These are phyloP conservation scores for Apiospora hydei DNA, from an alignment of 2,329 filamentous ascomycete species.

Conservation along the genomic window DNA sequence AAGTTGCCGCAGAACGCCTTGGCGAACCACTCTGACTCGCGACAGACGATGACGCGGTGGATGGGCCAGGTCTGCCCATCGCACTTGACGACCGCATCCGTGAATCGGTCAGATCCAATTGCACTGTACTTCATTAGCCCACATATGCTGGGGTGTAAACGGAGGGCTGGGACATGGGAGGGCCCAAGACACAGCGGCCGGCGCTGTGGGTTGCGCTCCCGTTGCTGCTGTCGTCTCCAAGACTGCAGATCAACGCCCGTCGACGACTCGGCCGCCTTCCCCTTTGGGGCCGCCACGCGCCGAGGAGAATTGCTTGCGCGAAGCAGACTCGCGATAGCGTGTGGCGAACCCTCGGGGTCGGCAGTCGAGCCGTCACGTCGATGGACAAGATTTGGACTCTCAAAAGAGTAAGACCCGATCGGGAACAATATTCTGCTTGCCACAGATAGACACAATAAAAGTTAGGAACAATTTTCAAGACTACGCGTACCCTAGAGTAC, in stretches of 20 bases:
- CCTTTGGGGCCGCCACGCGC: not conserved
- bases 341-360: not conserved
- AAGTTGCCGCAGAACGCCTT: conserved; percentile 6
- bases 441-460: not conserved
- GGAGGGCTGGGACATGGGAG: not conserved
- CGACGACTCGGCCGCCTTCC: not conserved
- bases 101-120: not conserved
- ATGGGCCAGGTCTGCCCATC: not conserved
- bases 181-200: conserved; percentile 1
- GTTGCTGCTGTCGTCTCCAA: not conserved
- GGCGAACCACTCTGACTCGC: conserved; percentile 3
- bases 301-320: not conserved
- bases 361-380: not conserved
- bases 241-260: not conserved
- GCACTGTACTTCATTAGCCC: conserved; percentile 5
- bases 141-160: not conserved
- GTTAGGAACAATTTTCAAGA: not conserved
- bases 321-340: not conserved
- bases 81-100: conserved; percentile 1
- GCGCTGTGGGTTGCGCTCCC: conserved; percentile 13
- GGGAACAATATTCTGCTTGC: not conserved
- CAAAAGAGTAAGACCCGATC: not conserved
- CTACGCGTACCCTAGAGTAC: too few relatives aligned
- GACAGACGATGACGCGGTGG: conserved; percentile 11
- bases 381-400: not conserved